phyloP scores from a whole-genome alignment of 2,329 filamentous ascomycete species.

The Lizonia empirigonia region DNA sequence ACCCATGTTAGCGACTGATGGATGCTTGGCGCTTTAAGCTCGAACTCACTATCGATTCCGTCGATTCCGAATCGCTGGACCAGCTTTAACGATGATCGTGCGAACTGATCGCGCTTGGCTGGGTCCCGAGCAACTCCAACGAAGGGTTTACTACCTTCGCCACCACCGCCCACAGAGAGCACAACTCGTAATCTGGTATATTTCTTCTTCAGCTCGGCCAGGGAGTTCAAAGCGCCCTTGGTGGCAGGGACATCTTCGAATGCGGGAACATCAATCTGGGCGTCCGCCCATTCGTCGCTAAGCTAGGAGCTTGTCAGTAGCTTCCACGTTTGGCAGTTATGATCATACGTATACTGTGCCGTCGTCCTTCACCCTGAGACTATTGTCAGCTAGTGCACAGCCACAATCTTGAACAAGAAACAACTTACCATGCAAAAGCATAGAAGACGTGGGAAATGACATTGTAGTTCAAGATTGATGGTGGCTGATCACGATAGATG shows the following conservation, averaged over 20 bases:
- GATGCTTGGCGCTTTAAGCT: not conserved
- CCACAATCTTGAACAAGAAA: slow-evolving; percentile 6
- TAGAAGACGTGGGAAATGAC: slow-evolving; percentile 84
- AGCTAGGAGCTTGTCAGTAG: slow-evolving; percentile 58
- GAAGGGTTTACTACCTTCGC: slow-evolving; percentile 68
- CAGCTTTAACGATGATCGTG: slow-evolving; percentile 67
- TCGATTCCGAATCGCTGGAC: slow-evolving; percentile 74
- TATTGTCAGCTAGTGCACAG: slow-evolving; percentile 26
- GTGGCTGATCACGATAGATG: slow-evolving; percentile 74
- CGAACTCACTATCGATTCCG: slow-evolving; percentile 72
- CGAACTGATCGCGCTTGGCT: slow-evolving; percentile 70
- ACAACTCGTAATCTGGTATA: slow-evolving; percentile 76
- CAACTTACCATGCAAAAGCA: slow-evolving; percentile 69
- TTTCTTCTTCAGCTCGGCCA: slow-evolving; percentile 73
- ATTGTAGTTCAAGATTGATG: slow-evolving; percentile 73
- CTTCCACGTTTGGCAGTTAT: slow-evolving; percentile 38
- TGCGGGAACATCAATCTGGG: slow-evolving; percentile 73
- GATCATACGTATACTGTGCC: slow-evolving; percentile 74
- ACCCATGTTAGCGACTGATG: slow-evolving; percentile 18
- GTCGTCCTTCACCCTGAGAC: slow-evolving; percentile 66
- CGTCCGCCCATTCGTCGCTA: slow-evolving; percentile 79
- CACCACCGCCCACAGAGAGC: slow-evolving; percentile 78
- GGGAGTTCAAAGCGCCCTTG: slow-evolving; percentile 67
- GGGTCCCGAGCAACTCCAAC: slow-evolving; percentile 68
- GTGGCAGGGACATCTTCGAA: slow-evolving; percentile 41